phyloP scores from a whole-genome alignment of 1,284 basidiomycete genomes.

The Puccinia coronata region DNA sequence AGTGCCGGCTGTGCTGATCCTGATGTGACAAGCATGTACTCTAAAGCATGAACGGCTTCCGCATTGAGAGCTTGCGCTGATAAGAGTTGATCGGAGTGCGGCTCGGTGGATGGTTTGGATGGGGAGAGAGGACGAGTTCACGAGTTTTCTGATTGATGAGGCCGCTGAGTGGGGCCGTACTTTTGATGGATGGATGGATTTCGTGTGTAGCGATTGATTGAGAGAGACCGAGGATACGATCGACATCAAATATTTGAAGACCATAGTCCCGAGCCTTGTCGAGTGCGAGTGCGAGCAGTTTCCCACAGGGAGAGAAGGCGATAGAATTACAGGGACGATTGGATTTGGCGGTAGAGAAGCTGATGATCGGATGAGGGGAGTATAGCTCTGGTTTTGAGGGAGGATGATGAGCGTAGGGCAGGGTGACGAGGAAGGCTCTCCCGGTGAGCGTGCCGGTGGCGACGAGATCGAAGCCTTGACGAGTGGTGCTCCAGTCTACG shows the following conservation, averaged over 20 bases:
- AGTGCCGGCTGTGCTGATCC: conserved; percentile 11
- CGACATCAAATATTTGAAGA: conserved; percentile 22
- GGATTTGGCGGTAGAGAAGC: background rate
- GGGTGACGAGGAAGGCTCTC: conserved; percentile 4
- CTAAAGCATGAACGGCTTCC: conserved; percentile 31
- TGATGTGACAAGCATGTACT: conserved; percentile 13
- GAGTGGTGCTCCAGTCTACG: conserved; percentile 31
- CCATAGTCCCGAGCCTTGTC: conserved; percentile 41
- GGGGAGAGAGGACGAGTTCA: conserved; percentile 1
- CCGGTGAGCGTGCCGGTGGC: conserved; percentile 30
- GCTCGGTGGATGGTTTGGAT: conserved; percentile 1
- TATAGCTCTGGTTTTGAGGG: background rate
- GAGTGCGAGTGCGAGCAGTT: conserved; percentile 32
- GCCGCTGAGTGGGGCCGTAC: background rate
- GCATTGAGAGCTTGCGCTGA: conserved; percentile 24
- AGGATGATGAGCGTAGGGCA: conserved; percentile 3
- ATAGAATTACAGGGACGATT: conserved; percentile 26
- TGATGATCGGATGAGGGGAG: conserved; percentile 16
- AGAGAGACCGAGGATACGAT: conserved; percentile 22
- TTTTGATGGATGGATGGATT: background rate
- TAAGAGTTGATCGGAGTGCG: conserved; percentile 4
- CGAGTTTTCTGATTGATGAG: background rate
- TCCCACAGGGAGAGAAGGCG: conserved; percentile 39
- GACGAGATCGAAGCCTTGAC: conserved; percentile 36
- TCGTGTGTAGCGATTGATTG: background rate